phyloP scores from a whole-genome alignment of 1,284 basidiomycete genomes.

The Malassezia equina region DNA sequence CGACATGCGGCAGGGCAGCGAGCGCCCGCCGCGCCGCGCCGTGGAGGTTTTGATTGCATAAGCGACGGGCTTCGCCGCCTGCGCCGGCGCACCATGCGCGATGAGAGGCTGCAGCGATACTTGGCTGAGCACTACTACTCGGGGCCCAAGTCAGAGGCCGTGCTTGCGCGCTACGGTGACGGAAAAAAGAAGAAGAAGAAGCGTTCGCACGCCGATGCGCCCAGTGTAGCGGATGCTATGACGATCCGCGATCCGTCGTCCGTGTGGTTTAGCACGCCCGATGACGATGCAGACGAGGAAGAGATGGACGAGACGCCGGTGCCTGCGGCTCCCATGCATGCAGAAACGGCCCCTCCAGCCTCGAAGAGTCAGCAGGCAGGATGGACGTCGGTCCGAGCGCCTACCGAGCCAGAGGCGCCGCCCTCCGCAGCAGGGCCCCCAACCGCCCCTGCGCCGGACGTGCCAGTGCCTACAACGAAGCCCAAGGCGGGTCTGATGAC shows the following conservation, averaged over 20 bases:
- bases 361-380: constrained; percentile 30
- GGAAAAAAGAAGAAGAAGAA: constrained; percentile 59
- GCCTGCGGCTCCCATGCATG: not conserved
- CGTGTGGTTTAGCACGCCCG: constrained; percentile 15
- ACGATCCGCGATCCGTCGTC: constrained; percentile 32
- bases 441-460: no score
- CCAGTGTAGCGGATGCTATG: constrained; percentile 16
- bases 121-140: constrained; percentile 70
- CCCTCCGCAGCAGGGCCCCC: no score
- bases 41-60: not conserved
- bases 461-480: not conserved
- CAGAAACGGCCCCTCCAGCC: constrained; percentile 21
- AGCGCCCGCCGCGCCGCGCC: not conserved
- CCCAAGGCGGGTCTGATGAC: constrained; percentile 8
- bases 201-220: constrained; percentile 42
- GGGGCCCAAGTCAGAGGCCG: constrained; percentile 89
- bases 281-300: not conserved
- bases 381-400: constrained; percentile 21
- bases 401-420: not conserved
- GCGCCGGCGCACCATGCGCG: constrained; percentile 23
- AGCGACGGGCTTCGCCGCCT: not conserved
- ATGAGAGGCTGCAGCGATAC: constrained; percentile 51
- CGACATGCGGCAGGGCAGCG: constrained; percentile 9
- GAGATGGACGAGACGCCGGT: not conserved
- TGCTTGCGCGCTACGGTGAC: constrained; percentile 59